Base-by-base conservation (phyloP, 1,284 basidiomycete genomes). In the Rhodotorula sp. region DNA sequence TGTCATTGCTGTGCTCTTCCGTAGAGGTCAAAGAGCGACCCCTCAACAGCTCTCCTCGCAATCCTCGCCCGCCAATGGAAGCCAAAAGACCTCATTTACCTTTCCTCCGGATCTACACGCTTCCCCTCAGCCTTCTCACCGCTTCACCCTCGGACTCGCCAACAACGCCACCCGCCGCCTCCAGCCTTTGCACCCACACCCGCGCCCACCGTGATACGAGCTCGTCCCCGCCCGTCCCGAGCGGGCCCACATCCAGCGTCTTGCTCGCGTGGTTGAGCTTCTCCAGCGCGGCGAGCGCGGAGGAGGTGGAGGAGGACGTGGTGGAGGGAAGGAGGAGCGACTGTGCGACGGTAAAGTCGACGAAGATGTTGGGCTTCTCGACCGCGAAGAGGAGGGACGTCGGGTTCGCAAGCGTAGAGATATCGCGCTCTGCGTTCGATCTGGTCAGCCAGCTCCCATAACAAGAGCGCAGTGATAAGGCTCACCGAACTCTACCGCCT, bases 301-400 rank as follows among this genome's bases (percentile, higher is more conserved):
- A 29, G 27, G 27, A 2, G 39, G 56, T 13, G 39, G 61, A 61
- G n/a, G 32, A 19, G 29, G 25, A 15, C 13, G 48, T 32, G 9
- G 36, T 2, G 4, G n/a, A 15, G 9, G 53, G 25, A 2, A 36
- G 36, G 41, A 61, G 54, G 39, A 70, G n/a, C 7, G 69, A 61
- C 41, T 61, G 58, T 5, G 66, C 56, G 54, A 76, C 61, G 27
- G 64, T 48, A 25, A 70, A 68, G 68, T 77, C 74, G 34, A 54
- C n/a, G 66, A 61, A 77, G 57, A 77, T 77, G 64, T 77, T 77
- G 22, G 73, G 71, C 55, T 72, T 71, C 36, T 77, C 76, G 65
- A 75, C 59, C 13, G 73, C 68, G 39, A 77, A 77, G 36, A 77
- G 67, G 25, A 75, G 67, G 3, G 69, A 73, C 25, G 71, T 67